Evolutionary conservation across 164 flowering plant genomes (phyloP).

Genomic region (Euptelea pleiosperma): DNA sequence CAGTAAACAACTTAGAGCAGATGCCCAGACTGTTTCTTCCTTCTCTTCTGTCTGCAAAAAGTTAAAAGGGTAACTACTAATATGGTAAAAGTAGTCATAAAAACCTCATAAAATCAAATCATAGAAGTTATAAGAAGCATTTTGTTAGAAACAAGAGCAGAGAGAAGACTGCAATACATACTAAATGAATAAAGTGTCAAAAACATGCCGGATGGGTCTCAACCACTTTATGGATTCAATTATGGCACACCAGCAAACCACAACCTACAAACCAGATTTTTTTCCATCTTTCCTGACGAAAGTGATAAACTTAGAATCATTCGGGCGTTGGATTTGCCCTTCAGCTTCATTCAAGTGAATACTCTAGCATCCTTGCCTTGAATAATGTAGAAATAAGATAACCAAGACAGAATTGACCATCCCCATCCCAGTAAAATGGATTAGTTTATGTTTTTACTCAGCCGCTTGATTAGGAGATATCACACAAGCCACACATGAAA

Average conservation of each 20-base stretch:
- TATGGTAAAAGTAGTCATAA: background rate
- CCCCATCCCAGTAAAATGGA: too few species aligned
- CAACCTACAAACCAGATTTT: background rate
- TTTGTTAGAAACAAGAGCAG: background rate
- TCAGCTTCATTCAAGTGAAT: background rate
- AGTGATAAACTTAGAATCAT: background rate
- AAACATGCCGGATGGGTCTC: background rate
- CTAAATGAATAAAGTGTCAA: background rate
- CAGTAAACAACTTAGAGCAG: slow-evolving; percentile 90
- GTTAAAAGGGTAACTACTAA: background rate
- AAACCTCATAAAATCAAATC: background rate
- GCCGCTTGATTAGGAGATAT: too few species aligned
- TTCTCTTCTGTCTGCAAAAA: slow-evolving; percentile 72
- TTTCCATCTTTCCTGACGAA: too few species aligned
- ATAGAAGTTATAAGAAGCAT: background rate
- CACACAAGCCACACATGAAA: too few species aligned
- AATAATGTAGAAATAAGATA: too few species aligned
- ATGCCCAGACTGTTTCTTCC: slow-evolving; percentile 94
- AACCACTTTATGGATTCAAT: background rate
- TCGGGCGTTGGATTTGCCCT: background rate
- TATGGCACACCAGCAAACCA: background rate
- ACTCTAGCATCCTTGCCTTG: background rate
- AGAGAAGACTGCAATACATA: background rate
- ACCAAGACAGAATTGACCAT: too few species aligned
- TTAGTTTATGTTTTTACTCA: too few species aligned